Conservation (phyloP, 768 basidiomycete species). For the Rossbeevera mucosa region DNA sequence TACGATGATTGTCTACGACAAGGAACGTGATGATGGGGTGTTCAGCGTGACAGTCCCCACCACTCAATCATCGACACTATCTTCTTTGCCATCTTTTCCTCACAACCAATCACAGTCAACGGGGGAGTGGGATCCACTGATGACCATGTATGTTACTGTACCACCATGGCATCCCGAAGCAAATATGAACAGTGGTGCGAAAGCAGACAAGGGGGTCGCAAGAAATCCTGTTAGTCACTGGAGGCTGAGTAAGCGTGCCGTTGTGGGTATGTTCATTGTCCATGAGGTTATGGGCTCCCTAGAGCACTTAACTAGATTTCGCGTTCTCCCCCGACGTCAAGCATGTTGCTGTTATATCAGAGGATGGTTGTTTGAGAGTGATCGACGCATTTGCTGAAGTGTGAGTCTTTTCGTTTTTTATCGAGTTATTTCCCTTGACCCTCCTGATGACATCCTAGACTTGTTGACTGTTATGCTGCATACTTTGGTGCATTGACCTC, state of each 20-base stretch:
- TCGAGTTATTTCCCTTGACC: constrained; percentile 1
- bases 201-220: constrained; percentile 59
- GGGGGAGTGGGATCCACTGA: constrained; percentile 70
- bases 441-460: constrained; percentile 38
- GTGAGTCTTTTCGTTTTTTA: constrained; percentile 39
- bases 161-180: constrained; percentile 80
- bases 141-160: constrained; percentile 73
- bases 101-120: constrained; percentile 21
- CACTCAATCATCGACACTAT: constrained; percentile 23
- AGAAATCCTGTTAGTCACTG: constrained; percentile 93
- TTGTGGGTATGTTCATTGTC: constrained; percentile 55
- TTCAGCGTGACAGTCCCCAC: constrained; percentile 62
- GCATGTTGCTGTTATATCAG: constrained; percentile 84
- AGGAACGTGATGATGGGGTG: constrained; percentile 80
- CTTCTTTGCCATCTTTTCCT: constrained; percentile 27
- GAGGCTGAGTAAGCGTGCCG: constrained; percentile 65
- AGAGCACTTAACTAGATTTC: constrained; percentile 54
- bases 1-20: constrained; percentile 85
- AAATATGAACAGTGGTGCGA: constrained; percentile 27
- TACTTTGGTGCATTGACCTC: constrained; percentile 92
- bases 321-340: constrained; percentile 92
- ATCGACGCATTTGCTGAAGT: constrained; percentile 85
- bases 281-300: not conserved
- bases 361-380: constrained; percentile 87
- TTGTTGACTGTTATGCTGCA: constrained; percentile 91